Evolutionary conservation across 768 basidiomycete species (phyloP).

Genomic region (Austroboletus festivus): DNA sequence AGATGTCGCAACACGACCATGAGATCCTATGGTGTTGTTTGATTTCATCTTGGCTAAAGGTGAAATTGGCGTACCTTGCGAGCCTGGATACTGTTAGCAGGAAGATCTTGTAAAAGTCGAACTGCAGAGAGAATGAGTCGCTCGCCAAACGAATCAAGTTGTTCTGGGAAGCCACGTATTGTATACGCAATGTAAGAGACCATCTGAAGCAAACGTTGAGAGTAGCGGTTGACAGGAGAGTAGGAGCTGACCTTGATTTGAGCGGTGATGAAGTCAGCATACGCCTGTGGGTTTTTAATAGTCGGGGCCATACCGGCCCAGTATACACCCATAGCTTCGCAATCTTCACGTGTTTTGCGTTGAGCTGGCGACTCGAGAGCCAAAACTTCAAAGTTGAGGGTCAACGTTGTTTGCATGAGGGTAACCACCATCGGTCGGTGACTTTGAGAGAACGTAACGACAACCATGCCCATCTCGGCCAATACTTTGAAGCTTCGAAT

Average conservation of each 20-base stretch:
- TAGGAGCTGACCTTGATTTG: slow-evolving; percentile 75
- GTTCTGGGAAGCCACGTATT: slow-evolving; percentile 62
- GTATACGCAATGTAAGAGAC: slow-evolving; percentile 91
- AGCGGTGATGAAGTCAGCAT: slow-evolving; percentile 79
- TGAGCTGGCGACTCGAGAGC: slow-evolving; percentile 81
- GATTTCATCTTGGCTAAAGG: not conserved
- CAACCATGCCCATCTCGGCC: slow-evolving; percentile 89
- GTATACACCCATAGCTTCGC: slow-evolving; percentile 75
- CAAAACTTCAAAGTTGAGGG: slow-evolving; percentile 77
- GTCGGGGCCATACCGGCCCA: slow-evolving; percentile 81
- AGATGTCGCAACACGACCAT: slow-evolving; percentile 92
- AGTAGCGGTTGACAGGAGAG: not conserved
- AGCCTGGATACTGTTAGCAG: slow-evolving; percentile 74
- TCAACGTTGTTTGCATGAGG: slow-evolving; percentile 65
- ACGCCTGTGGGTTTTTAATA: slow-evolving; percentile 70
- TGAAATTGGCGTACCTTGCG: slow-evolving; percentile 58
- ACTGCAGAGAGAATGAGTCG: slow-evolving; percentile 75
- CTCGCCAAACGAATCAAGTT: slow-evolving; percentile 74
- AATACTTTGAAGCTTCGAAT: slow-evolving; percentile 90
- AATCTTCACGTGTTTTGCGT: slow-evolving; percentile 68
- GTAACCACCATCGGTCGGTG: slow-evolving; percentile 64
- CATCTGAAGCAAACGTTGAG: slow-evolving; percentile 47
- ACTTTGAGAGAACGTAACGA: slow-evolving; percentile 86
- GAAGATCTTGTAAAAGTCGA: slow-evolving; percentile 91
- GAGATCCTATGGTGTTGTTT: slow-evolving; percentile 58